phyloP scores from a whole-genome alignment of 352 stramenopile species.

The Globisporangium orthogonon region DNA sequence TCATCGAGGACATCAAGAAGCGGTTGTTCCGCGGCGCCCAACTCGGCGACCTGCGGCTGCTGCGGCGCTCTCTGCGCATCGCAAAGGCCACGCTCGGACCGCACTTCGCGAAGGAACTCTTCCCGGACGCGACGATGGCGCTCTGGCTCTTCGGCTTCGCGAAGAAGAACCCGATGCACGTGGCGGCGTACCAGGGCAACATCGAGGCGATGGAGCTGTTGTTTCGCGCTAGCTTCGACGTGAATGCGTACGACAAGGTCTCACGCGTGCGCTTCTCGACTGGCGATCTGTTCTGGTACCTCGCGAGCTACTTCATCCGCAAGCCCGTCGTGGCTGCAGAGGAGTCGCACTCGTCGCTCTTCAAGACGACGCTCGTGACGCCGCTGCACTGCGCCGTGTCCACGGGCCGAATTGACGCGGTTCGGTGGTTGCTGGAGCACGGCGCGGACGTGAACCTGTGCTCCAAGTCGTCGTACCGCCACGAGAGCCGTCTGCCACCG shows the following conservation, averaged over 20 bases:
- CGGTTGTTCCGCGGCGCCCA: slow-evolving; percentile 68
- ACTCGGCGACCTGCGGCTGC: slow-evolving; percentile 49
- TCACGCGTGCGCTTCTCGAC: slow-evolving; percentile 70
- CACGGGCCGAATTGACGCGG: slow-evolving; percentile 56
- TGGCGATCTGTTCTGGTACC: slow-evolving; percentile 78
- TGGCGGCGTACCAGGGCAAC: slow-evolving; percentile 74
- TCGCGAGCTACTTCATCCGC: slow-evolving; percentile 64
- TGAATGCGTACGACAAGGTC: slow-evolving; percentile 81
- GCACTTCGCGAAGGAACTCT: slow-evolving; percentile 55
- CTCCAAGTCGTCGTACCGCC: slow-evolving; percentile 65
- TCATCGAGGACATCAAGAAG: slow-evolving; percentile 58
- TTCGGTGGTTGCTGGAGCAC: slow-evolving; percentile 65
- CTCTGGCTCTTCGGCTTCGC: slow-evolving; percentile 68
- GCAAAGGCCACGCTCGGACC: slow-evolving; percentile 42
- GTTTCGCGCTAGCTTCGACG: slow-evolving; percentile 38
- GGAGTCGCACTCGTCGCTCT: slow-evolving; percentile 73
- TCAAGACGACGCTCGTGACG: slow-evolving; percentile 77
- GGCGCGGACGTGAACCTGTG: slow-evolving; percentile 73
- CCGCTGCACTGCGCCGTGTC: slow-evolving; percentile 76
- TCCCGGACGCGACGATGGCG: slow-evolving; percentile 56
- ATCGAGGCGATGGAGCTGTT: slow-evolving; percentile 69
- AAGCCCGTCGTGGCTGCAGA: slow-evolving; percentile 61
- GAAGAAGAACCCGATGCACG: slow-evolving; percentile 82
- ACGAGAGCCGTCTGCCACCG: slow-evolving; percentile 57
- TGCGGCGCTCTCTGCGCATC: slow-evolving; percentile 51